A percentile compares a stretch with the other conserved stretches of the same genome.
Conservation (phyloP, 2,329 filamentous ascomycete species). For the Microdochium bolleyi region DNA sequence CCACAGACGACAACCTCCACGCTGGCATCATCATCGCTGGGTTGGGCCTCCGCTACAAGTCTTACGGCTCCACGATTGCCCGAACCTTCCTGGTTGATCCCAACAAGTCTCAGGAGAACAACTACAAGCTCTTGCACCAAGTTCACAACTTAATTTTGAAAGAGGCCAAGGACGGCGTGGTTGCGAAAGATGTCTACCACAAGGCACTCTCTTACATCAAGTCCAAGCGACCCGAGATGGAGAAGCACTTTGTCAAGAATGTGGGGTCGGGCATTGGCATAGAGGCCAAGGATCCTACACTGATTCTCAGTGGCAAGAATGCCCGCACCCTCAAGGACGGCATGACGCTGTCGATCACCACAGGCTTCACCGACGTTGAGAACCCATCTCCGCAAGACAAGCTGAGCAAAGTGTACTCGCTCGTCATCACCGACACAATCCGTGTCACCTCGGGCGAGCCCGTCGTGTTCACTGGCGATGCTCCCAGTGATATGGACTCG, state of each 20-base stretch:
- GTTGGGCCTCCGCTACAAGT: conserved; percentile 89
- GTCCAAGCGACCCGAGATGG: conserved; percentile 87
- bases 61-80: conserved; percentile 86
- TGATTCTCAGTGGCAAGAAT: conserved; percentile 85
- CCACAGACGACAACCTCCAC: conserved; percentile 76
- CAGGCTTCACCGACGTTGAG: conserved; percentile 82
- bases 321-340: conserved; percentile 78
- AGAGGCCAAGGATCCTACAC: conserved; percentile 76
- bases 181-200: conserved; percentile 83
- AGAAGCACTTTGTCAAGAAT: conserved; percentile 90
- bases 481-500: conserved; percentile 82
- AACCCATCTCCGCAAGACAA: conserved; percentile 85
- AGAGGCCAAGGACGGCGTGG: conserved; percentile 78
- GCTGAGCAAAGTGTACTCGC: conserved; percentile 79
- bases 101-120: conserved; percentile 89
- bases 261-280: conserved; percentile 90
- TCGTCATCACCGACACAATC: conserved; percentile 88
- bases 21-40: conserved; percentile 90
- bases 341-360: conserved; percentile 90
- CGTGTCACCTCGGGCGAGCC: conserved; percentile 74
- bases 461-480: conserved; percentile 88
- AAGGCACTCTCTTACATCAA: conserved; percentile 77
- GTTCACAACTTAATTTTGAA: conserved; percentile 88
- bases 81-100: conserved; percentile 95
- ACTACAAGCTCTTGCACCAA: conserved; percentile 80